Conservation (phyloP, 2,329 filamentous ascomycete species). For the Cladophialophora immunda region DNA sequence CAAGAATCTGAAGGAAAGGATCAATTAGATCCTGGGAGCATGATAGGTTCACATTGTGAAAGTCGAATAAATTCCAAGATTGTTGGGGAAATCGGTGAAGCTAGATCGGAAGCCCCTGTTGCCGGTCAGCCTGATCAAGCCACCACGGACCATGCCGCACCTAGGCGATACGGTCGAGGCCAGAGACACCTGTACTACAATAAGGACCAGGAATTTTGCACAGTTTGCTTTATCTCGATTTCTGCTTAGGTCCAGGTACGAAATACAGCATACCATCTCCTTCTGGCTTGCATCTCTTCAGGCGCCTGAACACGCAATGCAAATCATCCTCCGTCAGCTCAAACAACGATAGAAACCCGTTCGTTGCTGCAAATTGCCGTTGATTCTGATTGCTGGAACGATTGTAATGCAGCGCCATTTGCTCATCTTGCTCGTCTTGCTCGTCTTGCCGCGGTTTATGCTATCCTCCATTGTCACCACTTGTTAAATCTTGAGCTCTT, state of each 20-base stretch:
- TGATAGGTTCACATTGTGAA: conserved; percentile 23
- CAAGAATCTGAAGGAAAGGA: neutral
- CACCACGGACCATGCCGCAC: neutral
- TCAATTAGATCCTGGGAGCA: neutral
- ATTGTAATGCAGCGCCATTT: neutral
- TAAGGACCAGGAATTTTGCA: neutral
- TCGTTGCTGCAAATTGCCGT: neutral
- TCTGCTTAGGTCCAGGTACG: neutral
- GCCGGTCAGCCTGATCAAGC: conserved; percentile 28
- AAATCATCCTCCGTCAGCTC: neutral
- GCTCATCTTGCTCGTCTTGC: neutral
- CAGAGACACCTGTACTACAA: too few relatives aligned
- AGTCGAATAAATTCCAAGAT: neutral
- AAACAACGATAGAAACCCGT: neutral
- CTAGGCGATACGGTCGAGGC: neutral
- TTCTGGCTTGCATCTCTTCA: neutral
- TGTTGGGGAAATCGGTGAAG: conserved; percentile 19
- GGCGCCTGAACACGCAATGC: neutral
- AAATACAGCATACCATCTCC: neutral
- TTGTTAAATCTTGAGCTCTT: conserved; percentile 16
- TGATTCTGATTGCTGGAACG: neutral
- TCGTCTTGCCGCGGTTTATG: neutral
- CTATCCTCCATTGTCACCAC: neutral
- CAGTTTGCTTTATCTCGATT: neutral
- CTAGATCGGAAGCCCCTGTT: conserved; percentile 24